Base-by-base conservation (phyloP, 495 filamentous ascomycete genomes). In the Pyrenopolyporus hunteri region DNA sequence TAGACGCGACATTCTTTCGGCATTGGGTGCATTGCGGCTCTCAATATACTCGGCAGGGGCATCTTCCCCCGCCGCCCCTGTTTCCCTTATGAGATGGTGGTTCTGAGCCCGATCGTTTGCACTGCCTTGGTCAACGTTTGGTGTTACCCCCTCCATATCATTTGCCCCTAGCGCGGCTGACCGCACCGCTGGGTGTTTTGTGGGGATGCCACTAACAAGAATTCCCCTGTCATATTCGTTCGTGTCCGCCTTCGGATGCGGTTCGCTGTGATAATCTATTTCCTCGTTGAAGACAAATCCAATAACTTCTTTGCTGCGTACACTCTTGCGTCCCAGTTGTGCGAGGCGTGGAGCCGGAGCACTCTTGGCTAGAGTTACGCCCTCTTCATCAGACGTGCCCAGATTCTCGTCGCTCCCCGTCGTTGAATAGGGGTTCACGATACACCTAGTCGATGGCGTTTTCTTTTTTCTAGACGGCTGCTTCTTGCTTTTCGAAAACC, bases 261-360 rank as follows among this genome's bases (percentile, higher is more conserved):
- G 46, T 11, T 10, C 28, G 23, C 22, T 25, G 29, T 10, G 1
- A 20, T 29, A 26, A 22, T 69, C 57, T 16, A 29, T 43, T 50
- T 66, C 63, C 29, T 71, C 63, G 7, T 70, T 65, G 7, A 69
- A 68, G 22, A 75, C 25, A 40, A 70, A 71, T 5, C 78, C 77
- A 28, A 81, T 73, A 7, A 81, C 48, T 29, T 81, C 78, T 33
- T 59, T 75, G 51, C 78, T 81, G 43, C 69, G 75, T 45, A 78
- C 63, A 50, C 71, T 68, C 56, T 67, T 80, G 26, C 70, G 73
- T n/a, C 70, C 69, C 2, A 78, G 59, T 13, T 56, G 69, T 16
- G 71, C 76, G 28, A 79, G 67, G 42, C 68, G 63, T 51, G 68
- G 63, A 25, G 69, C 40, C 19, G 59, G 63, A 14, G 40, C 35